Percentiles rank a stretch among this genome's conserved stretches.
Evolutionary conservation across 2,329 filamentous ascomycete genomes (phyloP).

Genomic region (Aureobasidium sp.): DNA sequence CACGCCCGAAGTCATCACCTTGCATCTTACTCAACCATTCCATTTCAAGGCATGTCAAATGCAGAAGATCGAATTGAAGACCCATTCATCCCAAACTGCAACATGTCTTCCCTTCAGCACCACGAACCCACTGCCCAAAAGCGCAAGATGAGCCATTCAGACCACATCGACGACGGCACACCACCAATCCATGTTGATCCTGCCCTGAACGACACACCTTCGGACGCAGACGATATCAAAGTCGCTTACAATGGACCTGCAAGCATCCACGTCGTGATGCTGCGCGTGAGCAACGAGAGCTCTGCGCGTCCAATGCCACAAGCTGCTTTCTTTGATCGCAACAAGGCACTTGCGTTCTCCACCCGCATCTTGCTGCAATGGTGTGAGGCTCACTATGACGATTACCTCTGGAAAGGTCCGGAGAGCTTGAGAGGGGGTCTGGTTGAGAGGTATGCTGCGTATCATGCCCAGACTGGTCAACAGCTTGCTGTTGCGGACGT

Average conservation of each 20-base stretch:
- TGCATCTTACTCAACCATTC: background rate
- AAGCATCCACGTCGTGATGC: background rate
- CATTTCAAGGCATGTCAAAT: background rate
- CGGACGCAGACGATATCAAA: background rate
- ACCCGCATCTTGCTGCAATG: background rate
- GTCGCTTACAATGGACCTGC: background rate
- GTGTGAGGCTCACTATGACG: background rate
- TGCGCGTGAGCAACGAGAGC: background rate
- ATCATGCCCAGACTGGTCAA: background rate
- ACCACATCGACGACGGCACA: background rate
- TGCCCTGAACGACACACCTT: background rate
- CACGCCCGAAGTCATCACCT: too few species aligned
- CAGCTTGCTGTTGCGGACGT: background rate
- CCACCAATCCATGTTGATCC: background rate
- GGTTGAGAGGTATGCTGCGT: background rate
- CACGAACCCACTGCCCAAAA: background rate
- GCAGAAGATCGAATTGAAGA: background rate
- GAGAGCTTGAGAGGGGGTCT: background rate
- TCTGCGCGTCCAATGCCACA: slow-evolving; percentile 1
- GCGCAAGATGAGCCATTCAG: background rate
- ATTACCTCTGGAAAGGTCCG: background rate
- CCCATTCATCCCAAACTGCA: background rate
- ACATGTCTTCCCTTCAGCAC: background rate
- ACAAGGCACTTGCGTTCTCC: background rate
- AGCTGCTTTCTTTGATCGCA: background rate